Evolutionary conservation across 139 green algal species (phyloP).

Genomic region (Choricystis sp.): DNA sequence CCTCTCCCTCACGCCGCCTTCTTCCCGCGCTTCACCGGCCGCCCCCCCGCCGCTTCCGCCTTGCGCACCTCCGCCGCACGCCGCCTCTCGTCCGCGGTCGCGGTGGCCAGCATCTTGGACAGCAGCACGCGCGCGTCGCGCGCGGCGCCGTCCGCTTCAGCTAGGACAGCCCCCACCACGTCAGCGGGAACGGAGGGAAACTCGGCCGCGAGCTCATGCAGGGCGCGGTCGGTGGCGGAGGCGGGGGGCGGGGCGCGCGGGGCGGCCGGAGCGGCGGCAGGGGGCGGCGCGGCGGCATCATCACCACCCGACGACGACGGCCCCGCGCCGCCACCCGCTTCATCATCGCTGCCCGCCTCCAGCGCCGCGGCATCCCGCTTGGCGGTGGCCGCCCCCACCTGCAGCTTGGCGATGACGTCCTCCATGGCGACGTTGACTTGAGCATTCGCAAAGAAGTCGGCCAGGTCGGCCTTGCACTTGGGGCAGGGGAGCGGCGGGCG

Average conservation of each 20-base stretch:
- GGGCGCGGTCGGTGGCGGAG: no score
- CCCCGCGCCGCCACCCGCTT: background rate
- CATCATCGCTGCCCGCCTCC: conserved; percentile 16
- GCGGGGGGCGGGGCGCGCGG: no score
- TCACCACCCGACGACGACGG: background rate
- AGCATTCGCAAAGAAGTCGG: conserved; percentile 47
- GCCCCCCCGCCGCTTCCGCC: background rate
- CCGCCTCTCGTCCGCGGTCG: background rate
- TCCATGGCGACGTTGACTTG: conserved; percentile 56
- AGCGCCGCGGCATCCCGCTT: conserved; percentile 9
- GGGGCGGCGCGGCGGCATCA: no score
- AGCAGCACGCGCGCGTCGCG: background rate
- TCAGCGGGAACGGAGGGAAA: background rate
- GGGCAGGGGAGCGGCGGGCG: conserved; percentile 43
- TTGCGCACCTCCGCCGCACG: background rate
- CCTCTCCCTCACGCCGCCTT: no score
- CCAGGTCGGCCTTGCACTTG: conserved; percentile 48
- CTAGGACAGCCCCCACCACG: background rate
- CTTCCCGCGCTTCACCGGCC: no score
- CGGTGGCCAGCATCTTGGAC: background rate
- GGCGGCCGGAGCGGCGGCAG: background rate
- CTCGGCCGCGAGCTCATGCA: background rate
- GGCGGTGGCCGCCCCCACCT: conserved; percentile 17
- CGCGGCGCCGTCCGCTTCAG: background rate
- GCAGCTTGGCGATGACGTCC: conserved; percentile 38